These are phyloP conservation scores for Beta macrorhiza DNA, from an alignment of 179 eudicot species.

Conservation along the genomic window DNA sequence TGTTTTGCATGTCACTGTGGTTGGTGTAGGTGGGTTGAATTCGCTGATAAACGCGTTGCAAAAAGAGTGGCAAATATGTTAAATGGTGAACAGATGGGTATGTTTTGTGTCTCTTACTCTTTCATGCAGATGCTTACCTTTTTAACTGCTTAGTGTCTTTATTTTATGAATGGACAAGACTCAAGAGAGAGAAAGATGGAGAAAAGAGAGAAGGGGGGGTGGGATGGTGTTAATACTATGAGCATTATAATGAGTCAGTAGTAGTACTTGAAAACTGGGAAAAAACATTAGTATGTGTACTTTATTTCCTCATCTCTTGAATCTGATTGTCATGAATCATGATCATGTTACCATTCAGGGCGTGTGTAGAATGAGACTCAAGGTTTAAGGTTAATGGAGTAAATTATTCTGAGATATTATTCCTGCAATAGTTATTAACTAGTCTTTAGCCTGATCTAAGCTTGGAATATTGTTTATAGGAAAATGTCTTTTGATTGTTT, in stretches of 20 bases:
- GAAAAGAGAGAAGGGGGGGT: not conserved
- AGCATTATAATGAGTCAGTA: not conserved
- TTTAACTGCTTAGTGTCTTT: not conserved
- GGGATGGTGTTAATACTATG: not conserved
- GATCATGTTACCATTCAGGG: not conserved
- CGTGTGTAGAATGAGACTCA: not conserved
- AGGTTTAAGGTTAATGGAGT: not conserved
- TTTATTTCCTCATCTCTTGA: not conserved
- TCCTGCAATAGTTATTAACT: not conserved
- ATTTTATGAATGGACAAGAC: no score
- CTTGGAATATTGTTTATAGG: no score
- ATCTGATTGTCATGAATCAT: not conserved
- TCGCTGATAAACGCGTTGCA: constrained; percentile 41
- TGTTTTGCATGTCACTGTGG: constrained; percentile 1
- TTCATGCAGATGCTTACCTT: not conserved
- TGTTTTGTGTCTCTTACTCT: not conserved
- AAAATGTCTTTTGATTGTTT: no score
- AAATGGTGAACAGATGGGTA: constrained; percentile 85
- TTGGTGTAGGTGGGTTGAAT: constrained; percentile 49
- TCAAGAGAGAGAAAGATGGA: not conserved
- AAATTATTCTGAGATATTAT: not conserved
- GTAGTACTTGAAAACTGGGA: not conserved
- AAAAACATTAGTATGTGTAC: not conserved
- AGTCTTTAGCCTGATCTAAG: no score
- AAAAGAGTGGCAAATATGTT: constrained; percentile 60